Base-by-base conservation (phyloP, 2,329 filamentous ascomycete genomes). In the Nemania abortiva region DNA sequence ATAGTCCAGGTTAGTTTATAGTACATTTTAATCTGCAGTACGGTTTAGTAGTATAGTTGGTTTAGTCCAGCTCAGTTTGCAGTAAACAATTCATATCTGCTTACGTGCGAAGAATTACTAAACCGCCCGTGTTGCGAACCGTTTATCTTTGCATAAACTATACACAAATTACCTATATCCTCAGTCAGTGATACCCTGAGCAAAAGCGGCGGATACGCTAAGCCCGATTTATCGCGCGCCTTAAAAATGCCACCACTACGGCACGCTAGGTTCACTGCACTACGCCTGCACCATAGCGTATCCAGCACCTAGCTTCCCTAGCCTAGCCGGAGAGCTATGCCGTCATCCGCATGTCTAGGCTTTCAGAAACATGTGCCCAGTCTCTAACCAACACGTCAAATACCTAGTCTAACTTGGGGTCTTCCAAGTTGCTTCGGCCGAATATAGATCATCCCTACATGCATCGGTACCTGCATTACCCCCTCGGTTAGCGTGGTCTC, bases 401-500 rank as follows among this genome's bases (percentile, higher is more conserved):
- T 47, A 47, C 42, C 18, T 47, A 20, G 39, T 13, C 42, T 47
- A 20, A 18, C 15, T 2, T 20, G 24, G n/a, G 22, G 52, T 45
- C 52, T 20, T 55, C 52, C 22, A 53, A 29, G 24, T 52, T 53
- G 18, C 31, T 22, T 52, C 13, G 34, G 47, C 22, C 24, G 27
- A 50, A 50, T 24, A 31, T 22, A 34, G 49, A 50, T 56, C 55
- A 56, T 68, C 31, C 54, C 49, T 65, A 42, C 47, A 65, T 58
- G 24, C 31, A 56, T 66, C 11, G 7, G 20, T 61, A 53, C 42
- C 56, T 52, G 52, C 37, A 57, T 56, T 34, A 24, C 20, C 34
- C 47, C 31, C 31, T 37, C 7, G 34, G 34, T 7, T 50, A 50
- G 15, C 10, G 27, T 31, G 27, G 34, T n/a, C 7, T 61, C 1